Conservation (phyloP, 768 basidiomycete genomes). For the Pleurotus pulmonarius region DNA sequence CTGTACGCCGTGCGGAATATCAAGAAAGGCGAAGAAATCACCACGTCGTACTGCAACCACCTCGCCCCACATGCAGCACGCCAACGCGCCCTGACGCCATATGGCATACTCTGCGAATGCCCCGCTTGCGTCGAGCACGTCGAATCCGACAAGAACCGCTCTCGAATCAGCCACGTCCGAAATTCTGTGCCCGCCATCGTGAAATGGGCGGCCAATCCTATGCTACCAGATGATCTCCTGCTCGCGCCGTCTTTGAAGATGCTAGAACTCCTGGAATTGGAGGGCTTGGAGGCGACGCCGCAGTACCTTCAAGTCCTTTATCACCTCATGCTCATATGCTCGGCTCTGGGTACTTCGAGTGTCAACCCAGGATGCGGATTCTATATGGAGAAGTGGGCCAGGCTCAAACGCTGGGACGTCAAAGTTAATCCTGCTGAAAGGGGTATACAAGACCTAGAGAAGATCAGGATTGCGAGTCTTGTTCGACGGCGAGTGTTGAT, state of each 20-base stretch:
- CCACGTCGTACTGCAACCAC: slow-evolving; percentile 20
- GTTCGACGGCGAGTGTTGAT: too few species aligned
- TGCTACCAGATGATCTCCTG: background rate
- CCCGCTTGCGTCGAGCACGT: background rate
- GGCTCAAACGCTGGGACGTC: background rate
- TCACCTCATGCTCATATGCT: background rate
- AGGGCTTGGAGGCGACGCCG: background rate
- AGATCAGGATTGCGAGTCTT: too few species aligned
- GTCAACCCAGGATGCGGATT: background rate
- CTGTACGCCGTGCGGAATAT: slow-evolving; percentile 25
- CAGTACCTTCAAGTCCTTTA: background rate
- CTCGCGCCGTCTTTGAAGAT: background rate
- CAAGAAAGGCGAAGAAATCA: slow-evolving; percentile 28
- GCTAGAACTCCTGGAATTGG: background rate
- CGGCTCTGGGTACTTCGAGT: background rate
- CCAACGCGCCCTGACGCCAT: slow-evolving; percentile 20
- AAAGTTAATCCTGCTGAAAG: too few species aligned
- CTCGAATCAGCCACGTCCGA: too few species aligned
- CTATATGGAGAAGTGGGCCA: background rate
- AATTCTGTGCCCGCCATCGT: background rate
- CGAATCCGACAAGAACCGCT: background rate
- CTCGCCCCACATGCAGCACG: slow-evolving; percentile 15
- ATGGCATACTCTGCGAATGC: slow-evolving; percentile 31
- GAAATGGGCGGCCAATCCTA: background rate
- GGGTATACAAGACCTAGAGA: too few species aligned